A percentile compares a stretch with the other conserved stretches of the same genome.
Conservation (phyloP, 1,284 basidiomycete genomes). For the Apiotrichum siamense region DNA sequence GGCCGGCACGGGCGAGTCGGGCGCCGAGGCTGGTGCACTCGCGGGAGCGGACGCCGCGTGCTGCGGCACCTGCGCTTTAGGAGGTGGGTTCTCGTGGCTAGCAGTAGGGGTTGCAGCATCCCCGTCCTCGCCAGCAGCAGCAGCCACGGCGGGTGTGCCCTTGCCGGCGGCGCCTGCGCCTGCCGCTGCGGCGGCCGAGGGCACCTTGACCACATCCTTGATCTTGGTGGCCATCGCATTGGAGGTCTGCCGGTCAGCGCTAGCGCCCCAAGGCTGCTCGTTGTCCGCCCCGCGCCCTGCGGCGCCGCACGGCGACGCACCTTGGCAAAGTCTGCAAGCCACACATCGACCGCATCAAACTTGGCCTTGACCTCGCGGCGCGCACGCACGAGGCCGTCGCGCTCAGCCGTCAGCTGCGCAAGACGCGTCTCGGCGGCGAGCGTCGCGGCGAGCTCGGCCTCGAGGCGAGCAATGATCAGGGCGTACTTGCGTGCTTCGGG, state of each 20-base stretch:
- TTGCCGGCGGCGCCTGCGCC: no score
- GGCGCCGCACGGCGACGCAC: constrained; percentile 17
- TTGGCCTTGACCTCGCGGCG: constrained; percentile 39
- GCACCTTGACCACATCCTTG: constrained; percentile 13
- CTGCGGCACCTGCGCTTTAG: no score
- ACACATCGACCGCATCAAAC: constrained; percentile 33
- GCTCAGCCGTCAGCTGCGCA: constrained; percentile 30
- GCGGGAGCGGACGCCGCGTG: not conserved
- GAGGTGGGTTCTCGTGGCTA: no score
- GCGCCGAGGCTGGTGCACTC: no score
- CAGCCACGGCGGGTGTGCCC: no score
- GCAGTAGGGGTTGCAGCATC: not conserved
- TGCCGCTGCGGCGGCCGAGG: no score
- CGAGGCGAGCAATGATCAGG: constrained; percentile 29
- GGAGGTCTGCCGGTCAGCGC: constrained; percentile 20
- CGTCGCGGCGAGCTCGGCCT: constrained; percentile 37
- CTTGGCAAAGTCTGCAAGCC: constrained; percentile 31
- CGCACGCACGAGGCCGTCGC: constrained; percentile 29
- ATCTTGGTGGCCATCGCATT: constrained; percentile 27
- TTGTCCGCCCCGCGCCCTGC: no score
- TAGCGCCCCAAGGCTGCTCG: not conserved
- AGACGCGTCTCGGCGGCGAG: constrained; percentile 27
- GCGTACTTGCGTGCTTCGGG: constrained; percentile 29
- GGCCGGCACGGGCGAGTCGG: not conserved
- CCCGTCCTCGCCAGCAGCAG: no score